Conservation (phyloP, 2,329 filamentous ascomycete genomes). For the Fusarium succisae region DNA sequence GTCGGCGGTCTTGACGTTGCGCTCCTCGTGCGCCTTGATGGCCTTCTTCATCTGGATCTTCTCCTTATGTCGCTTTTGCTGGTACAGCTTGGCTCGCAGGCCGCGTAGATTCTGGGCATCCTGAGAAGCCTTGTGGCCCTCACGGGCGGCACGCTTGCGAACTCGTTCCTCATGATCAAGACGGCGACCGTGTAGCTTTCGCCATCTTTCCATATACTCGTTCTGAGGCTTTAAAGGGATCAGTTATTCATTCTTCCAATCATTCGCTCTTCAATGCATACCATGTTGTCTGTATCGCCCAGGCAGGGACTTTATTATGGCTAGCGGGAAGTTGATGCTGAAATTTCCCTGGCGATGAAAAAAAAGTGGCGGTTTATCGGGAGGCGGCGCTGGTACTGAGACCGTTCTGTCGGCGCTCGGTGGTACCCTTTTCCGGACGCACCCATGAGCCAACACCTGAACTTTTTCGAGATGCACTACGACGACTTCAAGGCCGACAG, state of each 20-base stretch:
- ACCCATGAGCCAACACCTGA: slow-evolving; percentile 23
- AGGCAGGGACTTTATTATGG: slow-evolving; percentile 32
- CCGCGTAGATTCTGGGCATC: slow-evolving; percentile 94
- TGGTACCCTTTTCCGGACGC: slow-evolving; percentile 47
- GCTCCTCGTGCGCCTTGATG: slow-evolving; percentile 94
- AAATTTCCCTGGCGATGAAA: slow-evolving; percentile 43
- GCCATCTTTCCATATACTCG: slow-evolving; percentile 80
- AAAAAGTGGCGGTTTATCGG: slow-evolving; percentile 45
- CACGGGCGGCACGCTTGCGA: slow-evolving; percentile 87
- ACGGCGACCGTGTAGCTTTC: slow-evolving; percentile 61
- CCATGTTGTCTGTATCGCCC: slow-evolving; percentile 47
- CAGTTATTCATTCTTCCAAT: slow-evolving; percentile 12
- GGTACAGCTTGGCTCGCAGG: slow-evolving; percentile 89
- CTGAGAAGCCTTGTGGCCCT: slow-evolving; percentile 86
- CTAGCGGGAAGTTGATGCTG: slow-evolving; percentile 35
- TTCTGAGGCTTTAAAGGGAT: slow-evolving; percentile 74
- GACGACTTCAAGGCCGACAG: slow-evolving; percentile 31
- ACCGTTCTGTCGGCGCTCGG: slow-evolving; percentile 42
- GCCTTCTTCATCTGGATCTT: slow-evolving; percentile 98
- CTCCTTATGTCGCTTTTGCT: slow-evolving; percentile 93
- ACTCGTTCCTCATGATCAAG: slow-evolving; percentile 86
- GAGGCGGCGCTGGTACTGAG: slow-evolving; percentile 17
- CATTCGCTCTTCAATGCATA: slow-evolving; percentile 25
- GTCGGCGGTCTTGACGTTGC: slow-evolving; percentile 89
- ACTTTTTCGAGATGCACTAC: slow-evolving; percentile 40